phyloP scores from a whole-genome alignment of 2,329 filamentous ascomycete genomes.

The Calonectria pseudoturangicola region DNA sequence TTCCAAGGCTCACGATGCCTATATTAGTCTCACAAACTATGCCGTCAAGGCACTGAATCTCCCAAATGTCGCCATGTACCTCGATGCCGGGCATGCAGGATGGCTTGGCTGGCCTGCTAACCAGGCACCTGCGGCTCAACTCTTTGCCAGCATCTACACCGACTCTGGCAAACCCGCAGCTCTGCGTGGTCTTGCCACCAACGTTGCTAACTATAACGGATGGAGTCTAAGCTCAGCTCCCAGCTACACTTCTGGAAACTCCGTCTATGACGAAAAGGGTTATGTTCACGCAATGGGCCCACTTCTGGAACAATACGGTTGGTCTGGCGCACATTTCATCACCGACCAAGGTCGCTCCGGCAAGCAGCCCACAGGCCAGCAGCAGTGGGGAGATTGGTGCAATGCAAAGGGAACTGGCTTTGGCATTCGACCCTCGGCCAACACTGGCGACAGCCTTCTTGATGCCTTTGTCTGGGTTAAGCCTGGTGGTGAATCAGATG shows the following conservation, averaged over 20 bases:
- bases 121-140: conserved; percentile 67
- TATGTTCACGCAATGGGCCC: conserved; percentile 80
- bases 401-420: conserved; percentile 79
- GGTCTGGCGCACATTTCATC: conserved; percentile 67
- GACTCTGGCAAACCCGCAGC: conserved; percentile 68
- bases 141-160: conserved; percentile 69
- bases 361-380: conserved; percentile 77
- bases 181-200: conserved; percentile 74
- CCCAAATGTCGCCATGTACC: conserved; percentile 74
- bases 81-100: conserved; percentile 75
- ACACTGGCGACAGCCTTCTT: conserved; percentile 74
- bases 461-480: conserved; percentile 84
- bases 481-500: conserved; percentile 77
- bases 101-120: conserved; percentile 77
- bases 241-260: conserved; percentile 67
- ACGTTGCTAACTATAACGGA: conserved; percentile 76
- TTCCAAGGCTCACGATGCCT: conserved; percentile 66
- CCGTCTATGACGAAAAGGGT: conserved; percentile 71
- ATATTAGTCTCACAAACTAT: conserved; percentile 70
- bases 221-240: conserved; percentile 65
- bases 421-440: conserved; percentile 77
- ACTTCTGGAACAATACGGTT: conserved; percentile 71
- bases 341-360: conserved; percentile 71
- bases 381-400: conserved; percentile 80
- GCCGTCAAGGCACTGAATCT: conserved; percentile 71